Base-by-base conservation (phyloP, 2,329 filamentous ascomycete species). In the Alternaria brassicicola region DNA sequence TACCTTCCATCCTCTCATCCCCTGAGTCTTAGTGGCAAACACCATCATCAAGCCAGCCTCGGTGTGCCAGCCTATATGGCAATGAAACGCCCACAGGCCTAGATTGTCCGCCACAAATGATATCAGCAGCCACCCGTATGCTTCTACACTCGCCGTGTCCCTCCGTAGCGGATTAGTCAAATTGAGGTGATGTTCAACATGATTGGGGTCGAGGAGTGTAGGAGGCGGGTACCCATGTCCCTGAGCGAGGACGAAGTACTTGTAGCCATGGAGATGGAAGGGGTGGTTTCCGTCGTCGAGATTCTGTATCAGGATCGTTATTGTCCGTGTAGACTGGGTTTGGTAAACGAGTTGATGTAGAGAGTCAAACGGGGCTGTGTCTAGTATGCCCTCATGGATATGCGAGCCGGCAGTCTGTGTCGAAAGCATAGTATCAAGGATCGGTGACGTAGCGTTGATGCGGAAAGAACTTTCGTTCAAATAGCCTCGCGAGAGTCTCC, bases 31-130 rank as follows among this genome's bases (percentile, higher is more conserved):
- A 7, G 80, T 82, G 26, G 86, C 65, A 52, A 89, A 81, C 70
- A 87, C 84, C 86, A 88, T 88, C 30, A 83, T 57, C 51, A 77
- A 48, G 15, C 74, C 74, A 2, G 71, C 56, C 52, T 59, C 56
- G 12, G 59, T 63, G 57, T 77, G 75, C 78, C 73, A 94, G 71
- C 91, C 89, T 52, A 93, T 89, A 73, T 94, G 91, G 76, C 90
- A 93, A 77, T 93, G 90, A 79, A 93, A 82, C 13, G 81, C 68
- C 81, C 81, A 79, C 59, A 75, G 68, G 64, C 88, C 88, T 10
- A 89, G 86, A 64, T 91, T 91, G 69, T 90, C 83, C 1, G 88
- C 86, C 56, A 76, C 65, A 61, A 83, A 82, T 0, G 81, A 70
- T 10, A 94, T 70, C 10, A 92, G 85, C 23, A 89, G 83, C 73